These are phyloP conservation scores for Pilasporangium apinafurcum DNA, from an alignment of 352 stramenopile genomes.

Conservation along the genomic window DNA sequence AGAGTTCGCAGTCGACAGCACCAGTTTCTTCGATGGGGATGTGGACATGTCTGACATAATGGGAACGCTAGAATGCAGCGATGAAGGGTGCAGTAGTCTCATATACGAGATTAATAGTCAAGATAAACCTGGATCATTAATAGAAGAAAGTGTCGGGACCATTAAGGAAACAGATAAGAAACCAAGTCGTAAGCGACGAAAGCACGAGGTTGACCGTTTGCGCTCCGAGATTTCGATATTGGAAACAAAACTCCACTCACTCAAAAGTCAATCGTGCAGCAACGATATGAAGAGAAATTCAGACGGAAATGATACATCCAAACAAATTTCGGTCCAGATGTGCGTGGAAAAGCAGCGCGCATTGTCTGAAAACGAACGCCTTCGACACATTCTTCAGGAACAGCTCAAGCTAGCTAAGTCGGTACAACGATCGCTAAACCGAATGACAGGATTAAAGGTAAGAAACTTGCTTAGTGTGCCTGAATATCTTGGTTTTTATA, in stretches of 20 bases:
- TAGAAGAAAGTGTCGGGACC: neutral
- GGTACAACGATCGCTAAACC: slow-evolving; percentile 20
- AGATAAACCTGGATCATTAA: too few relatives aligned
- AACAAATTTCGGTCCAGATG: slow-evolving; percentile 32
- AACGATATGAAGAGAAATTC: too few relatives aligned
- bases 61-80: too few relatives aligned
- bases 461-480: too few relatives aligned
- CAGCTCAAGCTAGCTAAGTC: slow-evolving; percentile 30
- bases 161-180: slow-evolving; percentile 2
- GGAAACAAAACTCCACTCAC: slow-evolving; percentile 30
- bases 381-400: slow-evolving; percentile 33
- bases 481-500: too few relatives aligned
- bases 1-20: too few relatives aligned
- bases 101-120: too few relatives aligned
- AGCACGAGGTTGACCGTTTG: slow-evolving; percentile 51
- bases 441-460: too few relatives aligned
- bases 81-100: too few relatives aligned
- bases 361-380: slow-evolving; percentile 35
- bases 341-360: slow-evolving; percentile 35
- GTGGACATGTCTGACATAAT: too few relatives aligned
- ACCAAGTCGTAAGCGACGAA: slow-evolving; percentile 39
- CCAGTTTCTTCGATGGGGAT: too few relatives aligned
- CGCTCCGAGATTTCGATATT: slow-evolving; percentile 28
- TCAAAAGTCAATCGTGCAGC: too few relatives aligned
- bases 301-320: slow-evolving; percentile 18